Evolutionary conservation across 2,329 filamentous ascomycete genomes (phyloP).

Genomic region (Epichloe bromicola): DNA sequence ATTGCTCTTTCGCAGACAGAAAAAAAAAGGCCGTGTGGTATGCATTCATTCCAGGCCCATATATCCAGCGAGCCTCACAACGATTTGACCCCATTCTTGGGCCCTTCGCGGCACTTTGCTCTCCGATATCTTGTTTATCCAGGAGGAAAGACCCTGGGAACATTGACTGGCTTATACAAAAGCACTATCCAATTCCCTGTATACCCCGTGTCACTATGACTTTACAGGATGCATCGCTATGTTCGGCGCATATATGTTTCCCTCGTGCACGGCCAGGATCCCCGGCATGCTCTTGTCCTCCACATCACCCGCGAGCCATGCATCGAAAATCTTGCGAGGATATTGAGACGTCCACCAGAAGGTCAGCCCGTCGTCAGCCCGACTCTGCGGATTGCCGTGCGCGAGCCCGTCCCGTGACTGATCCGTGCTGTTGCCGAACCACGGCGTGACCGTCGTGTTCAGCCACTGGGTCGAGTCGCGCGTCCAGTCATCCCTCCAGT

Average conservation of each 20-base stretch:
- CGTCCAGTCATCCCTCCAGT: slow-evolving; percentile 4
- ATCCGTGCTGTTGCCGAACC: slow-evolving; percentile 17
- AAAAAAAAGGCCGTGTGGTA: too few relatives aligned
- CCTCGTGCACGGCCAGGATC: slow-evolving; percentile 16
- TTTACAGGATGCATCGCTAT: slow-evolving; percentile 26
- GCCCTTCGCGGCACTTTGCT: too few relatives aligned
- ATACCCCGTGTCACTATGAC: slow-evolving; percentile 3
- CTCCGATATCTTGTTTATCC: too few relatives aligned
- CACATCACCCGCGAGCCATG: slow-evolving; percentile 16
- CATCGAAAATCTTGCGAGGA: slow-evolving; percentile 18
- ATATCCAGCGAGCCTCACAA: too few relatives aligned
- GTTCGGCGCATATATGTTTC: slow-evolving; percentile 20
- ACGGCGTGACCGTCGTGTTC: slow-evolving; percentile 6
- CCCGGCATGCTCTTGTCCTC: slow-evolving; percentile 13
- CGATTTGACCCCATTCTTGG: too few relatives aligned
- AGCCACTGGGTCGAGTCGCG: too few relatives aligned
- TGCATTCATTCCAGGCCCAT: too few relatives aligned
- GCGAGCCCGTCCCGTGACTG: slow-evolving; percentile 15
- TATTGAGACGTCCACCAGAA: slow-evolving; percentile 24
- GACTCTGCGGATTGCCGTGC: slow-evolving; percentile 13
- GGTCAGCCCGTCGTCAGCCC: slow-evolving; percentile 11
- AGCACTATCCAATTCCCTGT: too few relatives aligned
- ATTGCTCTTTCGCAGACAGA: too few relatives aligned
- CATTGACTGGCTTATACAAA: too few relatives aligned
- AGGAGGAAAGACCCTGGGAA: too few relatives aligned